These are phyloP conservation scores for Dothistroma septosporum DNA, from an alignment of 2,329 filamentous ascomycete species.

Conservation along the genomic window DNA sequence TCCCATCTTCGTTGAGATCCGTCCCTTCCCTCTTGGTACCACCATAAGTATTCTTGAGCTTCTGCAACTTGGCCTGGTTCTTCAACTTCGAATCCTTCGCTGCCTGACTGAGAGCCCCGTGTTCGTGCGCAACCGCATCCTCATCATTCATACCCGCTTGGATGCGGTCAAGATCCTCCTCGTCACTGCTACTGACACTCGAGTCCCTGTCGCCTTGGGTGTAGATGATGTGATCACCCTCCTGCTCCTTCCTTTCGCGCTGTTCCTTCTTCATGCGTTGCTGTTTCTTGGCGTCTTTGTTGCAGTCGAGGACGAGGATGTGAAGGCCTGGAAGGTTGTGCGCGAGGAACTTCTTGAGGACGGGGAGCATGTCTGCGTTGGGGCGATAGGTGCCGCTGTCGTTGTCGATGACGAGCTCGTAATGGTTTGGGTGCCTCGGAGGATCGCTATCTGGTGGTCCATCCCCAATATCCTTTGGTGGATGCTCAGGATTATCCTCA, in stretches of 20 bases:
- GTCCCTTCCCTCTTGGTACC: background rate
- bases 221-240: constrained; percentile 51
- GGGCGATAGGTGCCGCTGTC: constrained; percentile 92
- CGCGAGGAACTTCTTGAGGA: constrained; percentile 66
- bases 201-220: constrained; percentile 48
- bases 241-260: constrained; percentile 65
- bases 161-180: constrained; percentile 52
- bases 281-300: constrained; percentile 66
- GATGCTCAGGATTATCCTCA: constrained; percentile 47
- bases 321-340: constrained; percentile 73
- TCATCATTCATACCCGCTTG: constrained; percentile 21
- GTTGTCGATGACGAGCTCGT: constrained; percentile 91
- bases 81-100: constrained; percentile 24
- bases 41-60: constrained; percentile 11
- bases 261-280: constrained; percentile 72
- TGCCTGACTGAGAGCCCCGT: constrained; percentile 19
- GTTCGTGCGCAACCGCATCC: constrained; percentile 15
- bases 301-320: constrained; percentile 69
- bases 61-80: constrained; percentile 20
- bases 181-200: constrained; percentile 53
- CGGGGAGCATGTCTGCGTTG: constrained; percentile 68
- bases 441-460: constrained; percentile 41
- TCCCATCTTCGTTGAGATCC: background rate
- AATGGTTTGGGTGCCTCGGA: constrained; percentile 56
- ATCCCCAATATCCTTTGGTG: constrained; percentile 48